Evolutionary conservation across 2,329 filamentous ascomycete genomes (phyloP).

Genomic region (Cladorrhinum sp.): DNA sequence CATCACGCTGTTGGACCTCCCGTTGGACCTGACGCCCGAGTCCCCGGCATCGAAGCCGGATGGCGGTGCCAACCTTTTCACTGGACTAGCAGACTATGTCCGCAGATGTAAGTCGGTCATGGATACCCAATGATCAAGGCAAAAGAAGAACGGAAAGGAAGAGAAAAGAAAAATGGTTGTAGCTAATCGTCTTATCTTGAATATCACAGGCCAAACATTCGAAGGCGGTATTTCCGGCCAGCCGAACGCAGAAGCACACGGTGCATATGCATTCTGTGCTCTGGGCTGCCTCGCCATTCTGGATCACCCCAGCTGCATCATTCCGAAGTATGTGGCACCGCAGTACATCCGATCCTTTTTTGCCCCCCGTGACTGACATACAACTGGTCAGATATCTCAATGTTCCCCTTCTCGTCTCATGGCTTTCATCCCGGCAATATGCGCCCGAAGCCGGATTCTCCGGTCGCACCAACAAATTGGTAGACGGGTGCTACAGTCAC

Average conservation of each 20-base stretch:
- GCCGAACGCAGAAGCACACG: conserved; percentile 88
- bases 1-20: conserved; percentile 78
- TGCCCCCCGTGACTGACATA: conserved; percentile 20
- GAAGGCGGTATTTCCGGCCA: conserved; percentile 89
- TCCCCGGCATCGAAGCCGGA: conserved; percentile 63
- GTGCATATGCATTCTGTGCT: conserved; percentile 93
- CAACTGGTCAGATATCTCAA: conserved; percentile 64
- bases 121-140: neutral
- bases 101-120: conserved; percentile 63
- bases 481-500: conserved; percentile 97
- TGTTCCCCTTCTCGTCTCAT: conserved; percentile 72
- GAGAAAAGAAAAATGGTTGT: neutral
- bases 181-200: conserved; percentile 9
- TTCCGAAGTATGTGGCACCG: conserved; percentile 60
- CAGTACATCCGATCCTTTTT: conserved; percentile 22
- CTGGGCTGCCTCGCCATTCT: conserved; percentile 85
- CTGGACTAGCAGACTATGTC: conserved; percentile 75
- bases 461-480: conserved; percentile 93
- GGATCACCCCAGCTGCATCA: conserved; percentile 70
- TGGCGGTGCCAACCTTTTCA: conserved; percentile 61
- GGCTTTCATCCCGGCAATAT: conserved; percentile 87
- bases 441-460: conserved; percentile 89
- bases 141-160: neutral
- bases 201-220: conserved; percentile 74
- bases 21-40: conserved; percentile 71